These are phyloP conservation scores for Omphalotus guepiniiformis DNA, from an alignment of 768 basidiomycete species.

Conservation along the genomic window DNA sequence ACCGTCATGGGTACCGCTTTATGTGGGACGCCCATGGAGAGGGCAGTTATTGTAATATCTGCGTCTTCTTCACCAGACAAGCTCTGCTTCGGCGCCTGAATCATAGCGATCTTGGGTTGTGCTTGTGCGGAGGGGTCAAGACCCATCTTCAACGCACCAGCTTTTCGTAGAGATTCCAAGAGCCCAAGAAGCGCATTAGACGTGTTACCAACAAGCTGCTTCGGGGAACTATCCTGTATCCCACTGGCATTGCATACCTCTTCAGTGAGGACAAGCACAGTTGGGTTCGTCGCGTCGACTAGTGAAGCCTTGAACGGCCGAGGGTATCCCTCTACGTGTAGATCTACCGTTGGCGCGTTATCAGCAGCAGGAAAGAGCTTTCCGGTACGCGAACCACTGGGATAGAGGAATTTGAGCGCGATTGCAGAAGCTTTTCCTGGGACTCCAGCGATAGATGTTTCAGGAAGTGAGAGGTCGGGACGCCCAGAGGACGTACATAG, in stretches of 20 bases:
- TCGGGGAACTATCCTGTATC: background rate
- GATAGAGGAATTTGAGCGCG: conserved; percentile 59
- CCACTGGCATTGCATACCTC: conserved; percentile 29
- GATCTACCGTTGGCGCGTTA: conserved; percentile 39
- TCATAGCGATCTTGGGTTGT: conserved; percentile 67
- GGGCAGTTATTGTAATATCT: conserved; percentile 53
- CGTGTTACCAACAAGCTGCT: background rate
- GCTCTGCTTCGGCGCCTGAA: conserved; percentile 31
- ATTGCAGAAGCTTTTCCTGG: conserved; percentile 63
- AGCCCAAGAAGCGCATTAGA: conserved; percentile 17
- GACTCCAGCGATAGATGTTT: conserved; percentile 64
- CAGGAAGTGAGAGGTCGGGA: conserved; percentile 44
- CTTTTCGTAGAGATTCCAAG: conserved; percentile 52
- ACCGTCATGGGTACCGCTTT: conserved; percentile 74
- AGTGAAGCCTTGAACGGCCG: conserved; percentile 38
- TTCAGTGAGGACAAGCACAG: conserved; percentile 50
- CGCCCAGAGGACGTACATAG: conserved; percentile 29
- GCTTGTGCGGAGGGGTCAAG: conserved; percentile 59
- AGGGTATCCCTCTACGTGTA: conserved; percentile 32
- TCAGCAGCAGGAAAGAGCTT: conserved; percentile 63
- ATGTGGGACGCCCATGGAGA: conserved; percentile 70
- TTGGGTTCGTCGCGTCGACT: conserved; percentile 74
- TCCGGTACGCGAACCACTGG: conserved; percentile 68
- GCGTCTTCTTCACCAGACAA: conserved; percentile 26
- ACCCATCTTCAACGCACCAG: conserved; percentile 57